Evolutionary conservation across 805 yeast species (phyloP).

Genomic region (Saccharomycopsis malanga): DNA sequence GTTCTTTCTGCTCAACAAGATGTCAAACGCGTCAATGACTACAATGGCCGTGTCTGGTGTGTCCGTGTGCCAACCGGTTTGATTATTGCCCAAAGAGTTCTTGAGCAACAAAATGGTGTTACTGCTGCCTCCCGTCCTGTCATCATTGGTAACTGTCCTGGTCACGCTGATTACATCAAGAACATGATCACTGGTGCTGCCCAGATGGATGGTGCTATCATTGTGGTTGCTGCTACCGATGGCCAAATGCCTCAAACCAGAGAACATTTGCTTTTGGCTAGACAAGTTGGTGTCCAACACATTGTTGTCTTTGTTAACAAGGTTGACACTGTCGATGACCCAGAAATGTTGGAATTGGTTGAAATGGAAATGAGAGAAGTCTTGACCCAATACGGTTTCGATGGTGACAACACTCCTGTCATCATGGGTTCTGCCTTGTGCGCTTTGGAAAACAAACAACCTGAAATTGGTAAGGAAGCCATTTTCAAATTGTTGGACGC

Average conservation of each 20-base stretch:
- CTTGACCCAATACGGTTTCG: conserved; percentile 84
- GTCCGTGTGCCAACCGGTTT: conserved; percentile 4
- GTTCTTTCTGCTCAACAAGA: too few relatives aligned
- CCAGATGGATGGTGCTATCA: conserved; percentile 99
- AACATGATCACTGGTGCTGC: conserved; percentile 99
- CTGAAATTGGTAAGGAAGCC: conserved; percentile 88
- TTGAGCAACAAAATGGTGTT: neutral
- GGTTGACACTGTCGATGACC: conserved; percentile 96
- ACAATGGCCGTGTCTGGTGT: conserved; percentile 3
- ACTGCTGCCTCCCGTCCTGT: conserved; percentile 2
- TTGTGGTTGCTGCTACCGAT: conserved; percentile 98
- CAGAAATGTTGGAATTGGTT: conserved; percentile 97
- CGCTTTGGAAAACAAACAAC: conserved; percentile 82
- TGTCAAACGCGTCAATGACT: neutral
- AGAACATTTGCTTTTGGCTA: conserved; percentile 95
- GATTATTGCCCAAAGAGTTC: neutral
- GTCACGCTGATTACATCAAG: conserved; percentile 97
- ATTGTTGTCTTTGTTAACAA: conserved; percentile 97
- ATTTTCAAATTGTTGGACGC: conserved; percentile 80
- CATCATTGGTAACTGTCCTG: too few relatives aligned
- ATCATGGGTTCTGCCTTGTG: conserved; percentile 98
- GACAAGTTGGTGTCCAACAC: conserved; percentile 98
- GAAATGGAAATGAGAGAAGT: conserved; percentile 99
- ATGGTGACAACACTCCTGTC: conserved; percentile 97
- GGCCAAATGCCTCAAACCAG: conserved; percentile 99